Base-by-base conservation (phyloP, 2,329 filamentous ascomycete species). In the Aspergillus viridinutans region DNA sequence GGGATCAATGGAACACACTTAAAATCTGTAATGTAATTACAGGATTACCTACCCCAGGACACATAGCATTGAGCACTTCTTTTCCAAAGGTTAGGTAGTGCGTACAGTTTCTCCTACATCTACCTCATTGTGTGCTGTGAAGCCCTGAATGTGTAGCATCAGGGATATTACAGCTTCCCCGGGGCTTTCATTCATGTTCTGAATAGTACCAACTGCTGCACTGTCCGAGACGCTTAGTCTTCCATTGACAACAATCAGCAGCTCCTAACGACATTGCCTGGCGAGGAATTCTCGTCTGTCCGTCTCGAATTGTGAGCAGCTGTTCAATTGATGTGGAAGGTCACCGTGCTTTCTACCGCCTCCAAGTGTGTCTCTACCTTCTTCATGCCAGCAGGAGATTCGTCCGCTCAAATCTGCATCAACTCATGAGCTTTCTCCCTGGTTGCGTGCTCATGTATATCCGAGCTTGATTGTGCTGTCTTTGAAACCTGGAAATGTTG, bases 401-500 rank as follows among this genome's bases (percentile, higher is more conserved):
- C n/a, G 40, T 45, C 21, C 21, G 9, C 42, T 5, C 20, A 3
- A 23, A 23, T 45, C 42, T 45, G n/a, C 17, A 45, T 10, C 21
- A 9, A 20, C 21, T 9, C n/a, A 12, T 45, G 21, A 8, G 42
- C 21, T 3, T 45, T 20, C 8, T 23, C 8, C 40, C 10, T 43
- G 40, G 4, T 20, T 17, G 12, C 43, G 8, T 47, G 43, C 43
- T 7, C 8, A 17, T 47, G 4, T 23, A 14, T 47, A 25, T 47
- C 42, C 23, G 42, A 45, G 42, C 8, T 45, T 45, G 17, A 10
- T 45, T 4, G 42, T 21, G 42, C 21, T 4, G 42, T 45, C 20
- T 55, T n/a, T 12, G 20, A 42, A 17, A 7, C 32, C 32, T 47
- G 48, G 59, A 58, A 58, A 55, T 55, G 60, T 52, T 23, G 12